Base-by-base conservation (phyloP, 345 rosid genomes). In the Eucalyptus regnans region DNA sequence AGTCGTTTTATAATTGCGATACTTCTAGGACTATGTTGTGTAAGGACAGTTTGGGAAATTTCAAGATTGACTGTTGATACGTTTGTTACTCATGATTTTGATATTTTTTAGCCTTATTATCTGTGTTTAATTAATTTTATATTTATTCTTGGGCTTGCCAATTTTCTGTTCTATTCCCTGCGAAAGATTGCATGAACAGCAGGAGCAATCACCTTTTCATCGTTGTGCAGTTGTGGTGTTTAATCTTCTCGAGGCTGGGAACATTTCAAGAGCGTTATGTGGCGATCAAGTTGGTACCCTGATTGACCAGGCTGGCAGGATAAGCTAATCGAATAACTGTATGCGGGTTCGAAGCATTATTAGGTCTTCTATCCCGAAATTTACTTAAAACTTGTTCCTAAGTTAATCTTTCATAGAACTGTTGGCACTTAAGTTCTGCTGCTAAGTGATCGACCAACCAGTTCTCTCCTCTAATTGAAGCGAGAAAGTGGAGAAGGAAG, bases 231-330 rank as follows among this genome's bases (percentile, higher is more conserved):
- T 97, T 52, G 98, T 95, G 91, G 92, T 97, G 60, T 96, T 97
- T 86, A 96, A 97, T 92, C 93, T 97, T 92, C 94, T 95, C 48
- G 95, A 97, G 90, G 96, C 95, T 87, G 99, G 98, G 86, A 96
- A 96, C 91, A 95, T 97, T 90, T 93, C 95, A 58, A 95, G 95
- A 90, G 97, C 99, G 12, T 90, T 97, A 86, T 95, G 98, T 50
- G 99, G 99, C 71, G 97, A 96, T 86, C 97, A 94, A 92, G 98
- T 96, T 23, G 99, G 99, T 84, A 97, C 98, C 16, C 87, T 96
- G 91, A 96, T 97, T 87, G 99, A 96, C 87, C 92, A 92, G 86
- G 91, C 86, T n/a, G 96, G 93, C 88, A 91, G 94, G 90, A 91
- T 87, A 25, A 68, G 87, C 90, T 91, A 88, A 89, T 87, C 33